phyloP scores from a whole-genome alignment of 331 rosid species.

The Rhamnella rubrinervis region DNA sequence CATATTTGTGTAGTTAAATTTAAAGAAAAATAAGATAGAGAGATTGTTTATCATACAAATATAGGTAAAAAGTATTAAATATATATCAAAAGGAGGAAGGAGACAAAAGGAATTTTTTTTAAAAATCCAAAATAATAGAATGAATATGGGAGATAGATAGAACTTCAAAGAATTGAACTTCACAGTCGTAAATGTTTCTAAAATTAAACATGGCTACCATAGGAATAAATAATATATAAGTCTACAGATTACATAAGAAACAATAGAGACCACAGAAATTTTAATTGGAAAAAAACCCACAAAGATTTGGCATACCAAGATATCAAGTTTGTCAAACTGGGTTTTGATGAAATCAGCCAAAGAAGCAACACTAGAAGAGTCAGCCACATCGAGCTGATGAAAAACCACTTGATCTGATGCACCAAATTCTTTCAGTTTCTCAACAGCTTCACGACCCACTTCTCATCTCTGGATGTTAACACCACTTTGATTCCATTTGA shows the following conservation, averaged over 20 bases:
- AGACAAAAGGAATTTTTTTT: too few species aligned
- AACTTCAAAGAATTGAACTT: too few species aligned
- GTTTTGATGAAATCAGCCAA: slow-evolving; percentile 42
- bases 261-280: neutral
- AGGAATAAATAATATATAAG: neutral
- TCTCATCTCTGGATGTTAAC: slow-evolving; percentile 56
- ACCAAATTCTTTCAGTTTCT: slow-evolving; percentile 38
- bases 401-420: slow-evolving; percentile 40
- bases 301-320: slow-evolving; percentile 36
- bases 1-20: too few species aligned
- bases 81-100: too few species aligned
- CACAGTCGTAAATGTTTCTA: too few species aligned
- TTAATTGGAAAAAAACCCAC: neutral
- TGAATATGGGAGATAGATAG: too few species aligned
- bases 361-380: slow-evolving; percentile 43
- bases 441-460: slow-evolving; percentile 46
- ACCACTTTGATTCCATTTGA: slow-evolving; percentile 40
- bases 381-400: slow-evolving; percentile 66
- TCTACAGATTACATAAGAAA: neutral
- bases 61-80: too few species aligned
- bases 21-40: too few species aligned
- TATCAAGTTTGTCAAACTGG: slow-evolving; percentile 55
- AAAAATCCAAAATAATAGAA: too few species aligned
- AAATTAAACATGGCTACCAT: too few species aligned
- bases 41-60: too few species aligned